Evolutionary conservation across 345 rosid species (phyloP), one percentile per base, ranked within the genome.

Genomic region (Eucalyptus pauciflora): DNA sequence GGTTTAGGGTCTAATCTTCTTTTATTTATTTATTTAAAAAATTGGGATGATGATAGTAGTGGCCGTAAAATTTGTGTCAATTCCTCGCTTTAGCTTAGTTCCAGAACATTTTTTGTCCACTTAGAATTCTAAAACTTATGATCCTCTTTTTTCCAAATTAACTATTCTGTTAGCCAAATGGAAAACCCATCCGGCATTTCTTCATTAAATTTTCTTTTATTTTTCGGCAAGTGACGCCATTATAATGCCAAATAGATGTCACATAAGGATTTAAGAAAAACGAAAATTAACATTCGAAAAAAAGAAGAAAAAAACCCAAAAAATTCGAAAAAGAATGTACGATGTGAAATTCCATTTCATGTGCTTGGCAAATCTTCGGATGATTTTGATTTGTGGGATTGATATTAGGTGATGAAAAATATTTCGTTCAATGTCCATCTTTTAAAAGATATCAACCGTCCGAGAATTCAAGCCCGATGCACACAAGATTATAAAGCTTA

Each of bases 401-500:
- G 2, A n/a, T 15, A 14, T 64, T 64, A n/a, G 76, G 10, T 64
- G 76, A 64, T n/a, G 5, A 27, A n/a, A n/a, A 13, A 29, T 62
- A 29, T 27, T 62, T 62, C 3, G 0, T 29, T 14, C 33, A 29
- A 62, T 29, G 76, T n/a, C 76, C 76, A 64, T n/a, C 20, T 13
- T 64, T 16, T 7, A 8, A 64, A 64, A 14, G 14, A 15, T 64
- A 64, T n/a, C 18, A 4, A 13, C 1, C 1, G 10, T 7, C 2
- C 3, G 0, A 64, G 1, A 64, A 64, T 13, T 29, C 5, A 6
- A 64, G 18, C 71, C 10, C 7, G 1, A 4, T 20, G 2, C 7
- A 64, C 10, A 7, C 0, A 3, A 64, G 76, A 64, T n/a, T 64
- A n/a, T 64, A n/a, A n/a, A 64, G 37, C 33, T 3, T 13, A 64